phyloP scores from a whole-genome alignment of 306 rosid species.

The Mucuna pruriens region DNA sequence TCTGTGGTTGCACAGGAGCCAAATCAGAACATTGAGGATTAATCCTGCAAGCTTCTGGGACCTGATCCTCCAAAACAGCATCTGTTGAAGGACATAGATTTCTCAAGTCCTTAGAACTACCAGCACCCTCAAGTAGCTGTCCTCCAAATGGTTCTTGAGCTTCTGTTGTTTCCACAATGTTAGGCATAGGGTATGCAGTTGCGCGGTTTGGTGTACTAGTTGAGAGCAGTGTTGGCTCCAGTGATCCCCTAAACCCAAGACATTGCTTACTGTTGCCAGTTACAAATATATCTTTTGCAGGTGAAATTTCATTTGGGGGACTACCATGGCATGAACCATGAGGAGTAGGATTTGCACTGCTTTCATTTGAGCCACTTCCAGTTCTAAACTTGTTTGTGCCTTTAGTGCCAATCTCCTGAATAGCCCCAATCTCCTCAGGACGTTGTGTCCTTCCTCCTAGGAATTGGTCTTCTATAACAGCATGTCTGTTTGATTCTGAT shows the following conservation, averaged over 20 bases:
- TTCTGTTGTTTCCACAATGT: slow-evolving; percentile 48
- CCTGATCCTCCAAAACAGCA: slow-evolving; percentile 61
- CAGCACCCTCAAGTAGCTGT: slow-evolving; percentile 70
- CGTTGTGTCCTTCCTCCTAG: slow-evolving; percentile 32
- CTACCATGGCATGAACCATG: slow-evolving; percentile 73
- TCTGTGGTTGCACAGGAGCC: slow-evolving; percentile 52
- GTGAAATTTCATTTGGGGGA: slow-evolving; percentile 54
- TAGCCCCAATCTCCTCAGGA: slow-evolving; percentile 42
- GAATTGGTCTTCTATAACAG: slow-evolving; percentile 45
- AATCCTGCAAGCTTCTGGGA: slow-evolving; percentile 49
- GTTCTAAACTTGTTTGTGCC: slow-evolving; percentile 44
- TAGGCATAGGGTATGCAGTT: slow-evolving; percentile 39
- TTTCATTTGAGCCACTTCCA: slow-evolving; percentile 65
- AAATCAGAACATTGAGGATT: slow-evolving; percentile 48
- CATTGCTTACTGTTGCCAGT: slow-evolving; percentile 44
- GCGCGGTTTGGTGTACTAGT: slow-evolving; percentile 30
- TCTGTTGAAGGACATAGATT: slow-evolving; percentile 71
- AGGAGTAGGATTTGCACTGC: slow-evolving; percentile 59
- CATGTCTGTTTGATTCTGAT: slow-evolving; percentile 41
- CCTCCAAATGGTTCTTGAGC: slow-evolving; percentile 63
- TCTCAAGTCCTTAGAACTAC: slow-evolving; percentile 80
- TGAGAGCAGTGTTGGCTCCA: slow-evolving; percentile 47
- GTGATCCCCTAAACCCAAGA: slow-evolving; percentile 46
- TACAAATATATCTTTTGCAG: slow-evolving; percentile 42
- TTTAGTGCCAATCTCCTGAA: slow-evolving; percentile 37